Evolutionary conservation across 108 stramenopile genomes (phyloP).

Genomic region (Pseudonitzschia pungens): DNA sequence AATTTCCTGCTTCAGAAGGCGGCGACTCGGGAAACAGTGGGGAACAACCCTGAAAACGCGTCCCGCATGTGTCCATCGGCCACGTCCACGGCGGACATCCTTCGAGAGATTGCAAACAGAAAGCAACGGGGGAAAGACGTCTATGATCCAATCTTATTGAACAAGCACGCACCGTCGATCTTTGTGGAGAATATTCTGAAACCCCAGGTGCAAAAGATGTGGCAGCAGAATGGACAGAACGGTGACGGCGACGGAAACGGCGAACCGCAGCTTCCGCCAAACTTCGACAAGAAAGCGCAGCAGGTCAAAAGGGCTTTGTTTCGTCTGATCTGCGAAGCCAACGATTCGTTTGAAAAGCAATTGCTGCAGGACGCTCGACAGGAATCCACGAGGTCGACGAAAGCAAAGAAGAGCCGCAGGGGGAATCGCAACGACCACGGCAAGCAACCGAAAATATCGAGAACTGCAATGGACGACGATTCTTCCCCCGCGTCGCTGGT

Average conservation of each 20-base stretch:
- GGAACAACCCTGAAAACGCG: not conserved
- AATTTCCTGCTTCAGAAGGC: not conserved
- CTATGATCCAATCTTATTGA: conserved; percentile 31
- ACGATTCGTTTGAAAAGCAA: conserved; percentile 21
- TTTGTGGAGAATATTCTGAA: conserved; percentile 16
- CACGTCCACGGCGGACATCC: conserved; percentile 21
- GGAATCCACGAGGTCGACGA: not conserved
- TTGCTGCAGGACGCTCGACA: conserved; percentile 18
- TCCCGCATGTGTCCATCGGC: not conserved
- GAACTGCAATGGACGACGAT: conserved; percentile 7
- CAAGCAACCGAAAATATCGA: conserved; percentile 46
- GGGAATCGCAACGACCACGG: not conserved
- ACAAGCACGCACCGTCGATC: conserved; percentile 14
- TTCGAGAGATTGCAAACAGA: conserved; percentile 3
- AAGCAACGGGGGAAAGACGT: not conserved
- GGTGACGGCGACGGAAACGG: not conserved
- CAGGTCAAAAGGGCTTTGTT: conserved; percentile 23
- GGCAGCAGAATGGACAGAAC: conserved; percentile 1
- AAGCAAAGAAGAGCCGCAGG: not conserved
- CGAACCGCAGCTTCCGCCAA: conserved; percentile 15
- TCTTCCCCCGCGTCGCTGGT: not conserved
- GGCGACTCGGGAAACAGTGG: not conserved
- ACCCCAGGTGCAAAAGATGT: conserved; percentile 23
- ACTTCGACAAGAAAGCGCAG: conserved; percentile 25
- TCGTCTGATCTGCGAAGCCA: conserved; percentile 14